Base-by-base conservation (phyloP, 2,329 filamentous ascomycete genomes). In the Talaromyces piceae region DNA sequence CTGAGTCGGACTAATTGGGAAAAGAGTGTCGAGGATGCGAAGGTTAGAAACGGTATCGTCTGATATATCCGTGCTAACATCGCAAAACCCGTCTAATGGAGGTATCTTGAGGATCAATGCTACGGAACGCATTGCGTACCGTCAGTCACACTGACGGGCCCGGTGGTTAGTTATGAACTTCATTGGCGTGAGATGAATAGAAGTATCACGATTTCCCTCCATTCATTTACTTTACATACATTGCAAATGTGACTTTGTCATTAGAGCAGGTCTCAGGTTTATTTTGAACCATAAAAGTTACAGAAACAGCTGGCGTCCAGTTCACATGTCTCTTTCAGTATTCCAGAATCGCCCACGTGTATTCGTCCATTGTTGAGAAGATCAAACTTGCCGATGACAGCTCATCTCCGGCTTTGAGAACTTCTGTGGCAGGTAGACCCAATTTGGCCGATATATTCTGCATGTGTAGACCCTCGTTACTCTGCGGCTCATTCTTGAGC, bases 301-400 rank as follows among this genome's bases (percentile, higher is more conserved):
- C 33, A 37, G 33, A 18, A 37, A 37, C 16, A 37, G 8, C n/a
- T 20, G n/a, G n/a, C 7, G 33, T 18, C 16, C n/a, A 20, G 13
- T 7, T 6, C 13, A 28, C 5, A 26, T 13, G 20, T 12, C 22
- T 16, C 7, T 20, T 43, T 49, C 41, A 56, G 22, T 51, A 81
- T 53, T 94, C 88, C 54, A 96, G 74, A 56, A 95, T 75, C 41
- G 89, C 88, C 85, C 88, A 97, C 1, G 91, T 97, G 69, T 88
- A 80, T 63, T 97, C 91, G 70, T 97, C 90, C 51, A 95, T 79
- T 8, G 94, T 98, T 25, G 89, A 88, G 72, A 89, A 98, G 57
- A 95, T 88, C 60, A 88, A 65, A 26, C 90, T 88, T 50, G 81
- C 72, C 2, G 76, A 76, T 41, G 89, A 69, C 63, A 98, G 70